Evolutionary conservation across 768 basidiomycete species (phyloP), one percentile per base, ranked within the genome.

Genomic region (Kwoniella dejecticola): DNA sequence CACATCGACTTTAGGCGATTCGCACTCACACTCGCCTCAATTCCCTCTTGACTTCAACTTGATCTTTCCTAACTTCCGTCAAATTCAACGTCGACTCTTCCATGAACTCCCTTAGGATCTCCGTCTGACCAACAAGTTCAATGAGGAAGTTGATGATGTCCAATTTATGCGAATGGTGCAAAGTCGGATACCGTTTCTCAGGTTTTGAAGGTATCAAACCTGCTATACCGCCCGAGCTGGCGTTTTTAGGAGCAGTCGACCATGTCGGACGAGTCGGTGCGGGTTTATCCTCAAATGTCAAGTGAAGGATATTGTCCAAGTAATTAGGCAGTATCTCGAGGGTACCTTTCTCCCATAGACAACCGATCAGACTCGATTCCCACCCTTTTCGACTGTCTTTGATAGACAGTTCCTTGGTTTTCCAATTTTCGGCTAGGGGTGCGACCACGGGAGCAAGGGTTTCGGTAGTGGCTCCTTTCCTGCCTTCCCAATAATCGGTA

Each of bases 31-130:
- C 84, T 75, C 88, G 87, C 79, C 91, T 94, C 81, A 89, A 89
- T 71, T 88, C 82, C 61, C 94, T 84, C 80, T 96, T 96, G 63
- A 93, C 86, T 64, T 98, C 96, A 30, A 94, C 92, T 78, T 94
- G 90, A 78, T 95, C 91, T 80, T 98, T 99, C 65, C 96, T 81
- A 31, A 96, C 82, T 26, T 93, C 90, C 8, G 96, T 98, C 64
- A 99, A 79, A 66, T 89, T 87, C 69, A 89, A 85, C 72, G 94
- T 92, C 70, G 90, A 91, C 45, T 86, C 84, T 71, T 99, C 96
- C 85, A 98, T 89, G 70, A 91, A 89, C 4, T 84, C 79, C 73
- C 93, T 89, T 21, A 97, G 87, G 10, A 86, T 84, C 79, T 92
- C 95, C 79, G 90, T 92, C 23, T 93, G 91, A 24, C 93, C 85